Base-by-base conservation (phyloP, 768 basidiomycete species). In the Termitomyces sp. region DNA sequence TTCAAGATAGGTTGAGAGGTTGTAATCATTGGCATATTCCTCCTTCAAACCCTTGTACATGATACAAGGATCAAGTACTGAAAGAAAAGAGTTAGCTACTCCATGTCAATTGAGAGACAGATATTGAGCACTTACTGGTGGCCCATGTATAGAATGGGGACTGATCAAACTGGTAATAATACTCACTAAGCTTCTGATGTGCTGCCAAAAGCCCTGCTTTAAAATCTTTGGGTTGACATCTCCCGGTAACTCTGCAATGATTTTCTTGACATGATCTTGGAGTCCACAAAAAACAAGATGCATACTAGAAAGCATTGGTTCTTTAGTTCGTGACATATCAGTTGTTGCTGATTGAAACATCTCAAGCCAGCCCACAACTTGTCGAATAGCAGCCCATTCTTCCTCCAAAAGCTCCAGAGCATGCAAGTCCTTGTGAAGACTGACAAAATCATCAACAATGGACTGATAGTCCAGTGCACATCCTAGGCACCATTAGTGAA, bases 31-130 rank as follows among this genome's bases (percentile, higher is more conserved):
- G 4, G 28, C 28, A 28, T 28, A 28, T 28, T 28, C 28, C 28
- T 28, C 28, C 28, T 28, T n/a, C n/a, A n/a, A n/a, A n/a, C n/a
- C n/a, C n/a, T 28, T 28, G 28, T 71, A 71, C 24, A 63, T 62
- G 24, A 76, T 71, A 1, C 70, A 60, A 35, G 73, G 75, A 53
- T 76, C 72, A 45, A 75, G 68, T 4, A 76, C 75, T 76, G n/a
- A n/a, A n/a, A n/a, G n/a, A n/a, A n/a, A 56, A 58, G 46, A n/a
- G 18, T 48, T 11, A 55, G 44, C 15, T 24, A 68, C 69, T 56
- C 4, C 28, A 28, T 28, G 28, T 28, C 28, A 28, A n/a, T n/a
- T n/a, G n/a, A n/a, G n/a, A n/a, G n/a, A n/a, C n/a, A n/a, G n/a
- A n/a, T n/a, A n/a, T n/a, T n/a, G n/a, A n/a, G n/a, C n/a, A n/a